These are phyloP conservation scores for Blepharisma stoltei DNA, from an alignment of 73 alveolate genomes.

Conservation along the genomic window DNA sequence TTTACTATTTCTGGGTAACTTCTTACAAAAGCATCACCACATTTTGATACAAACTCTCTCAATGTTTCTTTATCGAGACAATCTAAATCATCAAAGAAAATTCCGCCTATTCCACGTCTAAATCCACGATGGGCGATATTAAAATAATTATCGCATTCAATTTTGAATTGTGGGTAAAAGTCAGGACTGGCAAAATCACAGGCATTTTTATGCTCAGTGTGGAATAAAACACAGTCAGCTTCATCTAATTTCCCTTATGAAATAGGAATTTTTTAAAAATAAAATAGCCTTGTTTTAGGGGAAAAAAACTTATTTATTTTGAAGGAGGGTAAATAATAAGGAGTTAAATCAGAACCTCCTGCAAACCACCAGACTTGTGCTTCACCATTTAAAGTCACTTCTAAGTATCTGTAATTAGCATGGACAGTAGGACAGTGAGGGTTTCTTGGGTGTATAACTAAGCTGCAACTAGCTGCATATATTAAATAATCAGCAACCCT, in stretches of 20 bases:
- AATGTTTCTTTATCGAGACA: slow-evolving; percentile 47
- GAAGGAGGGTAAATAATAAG: too few species aligned
- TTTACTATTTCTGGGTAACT: slow-evolving; percentile 48
- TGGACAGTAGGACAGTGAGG: slow-evolving; percentile 85
- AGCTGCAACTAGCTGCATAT: slow-evolving; percentile 70
- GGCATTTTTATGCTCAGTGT: slow-evolving; percentile 38
- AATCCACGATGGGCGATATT: slow-evolving; percentile 62
- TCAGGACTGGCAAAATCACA: slow-evolving; percentile 42
- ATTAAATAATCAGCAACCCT: background rate
- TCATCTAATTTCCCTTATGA: too few species aligned
- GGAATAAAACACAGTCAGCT: slow-evolving; percentile 61
- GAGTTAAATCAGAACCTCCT: slow-evolving; percentile 89
- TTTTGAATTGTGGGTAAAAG: slow-evolving; percentile 48
- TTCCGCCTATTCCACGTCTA: slow-evolving; percentile 87
- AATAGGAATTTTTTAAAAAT: too few species aligned
- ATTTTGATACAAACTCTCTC: slow-evolving; percentile 35
- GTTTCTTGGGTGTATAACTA: slow-evolving; percentile 74
- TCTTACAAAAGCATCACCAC: slow-evolving; percentile 29
- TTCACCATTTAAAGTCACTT: slow-evolving; percentile 47
- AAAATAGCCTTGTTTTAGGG: too few species aligned
- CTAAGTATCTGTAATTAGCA: slow-evolving; percentile 71
- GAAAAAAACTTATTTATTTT: too few species aligned
- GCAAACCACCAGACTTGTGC: slow-evolving; percentile 76
- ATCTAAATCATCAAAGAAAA: slow-evolving; percentile 76
- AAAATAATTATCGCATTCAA: slow-evolving; percentile 78